Conservation (phyloP, 257 asterid genomes). For the Voacanga thouarsii region DNA sequence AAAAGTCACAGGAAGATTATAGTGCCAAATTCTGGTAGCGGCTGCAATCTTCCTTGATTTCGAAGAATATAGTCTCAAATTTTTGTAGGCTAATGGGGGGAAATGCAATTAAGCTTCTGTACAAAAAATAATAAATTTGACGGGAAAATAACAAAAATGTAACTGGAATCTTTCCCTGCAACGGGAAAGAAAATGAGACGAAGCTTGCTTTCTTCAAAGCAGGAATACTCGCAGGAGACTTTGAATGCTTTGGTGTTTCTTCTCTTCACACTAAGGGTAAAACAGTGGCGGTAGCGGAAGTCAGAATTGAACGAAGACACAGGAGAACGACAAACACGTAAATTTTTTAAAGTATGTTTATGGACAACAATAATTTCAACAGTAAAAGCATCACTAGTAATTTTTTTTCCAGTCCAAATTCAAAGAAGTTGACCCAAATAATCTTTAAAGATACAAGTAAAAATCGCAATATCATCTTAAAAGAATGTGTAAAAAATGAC, state of each 20-base stretch:
- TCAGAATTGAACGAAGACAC: background rate
- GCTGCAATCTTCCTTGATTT: background rate
- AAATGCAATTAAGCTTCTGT: background rate
- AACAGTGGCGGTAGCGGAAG: background rate
- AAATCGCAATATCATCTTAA: too few relatives aligned
- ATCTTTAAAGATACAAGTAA: too few relatives aligned
- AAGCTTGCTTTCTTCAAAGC: conserved; percentile 53
- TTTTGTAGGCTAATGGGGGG: too few relatives aligned
- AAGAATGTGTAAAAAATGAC: too few relatives aligned
- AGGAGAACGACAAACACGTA: background rate
- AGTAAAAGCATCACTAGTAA: too few relatives aligned
- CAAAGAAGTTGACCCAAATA: too few relatives aligned
- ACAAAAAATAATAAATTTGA: background rate
- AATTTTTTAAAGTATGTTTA: too few relatives aligned
- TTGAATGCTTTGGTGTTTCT: conserved; percentile 22
- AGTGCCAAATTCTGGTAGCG: too few relatives aligned
- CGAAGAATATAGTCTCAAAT: background rate
- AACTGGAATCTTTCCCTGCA: background rate
- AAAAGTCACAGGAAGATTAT: background rate
- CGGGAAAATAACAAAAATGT: background rate
- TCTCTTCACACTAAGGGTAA: background rate
- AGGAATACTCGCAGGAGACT: conserved; percentile 60
- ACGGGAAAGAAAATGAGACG: background rate
- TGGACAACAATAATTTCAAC: too few relatives aligned
- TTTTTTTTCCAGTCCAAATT: too few relatives aligned